phyloP scores from a whole-genome alignment of 2,329 filamentous ascomycete genomes.

The Aureobasidium sp. region DNA sequence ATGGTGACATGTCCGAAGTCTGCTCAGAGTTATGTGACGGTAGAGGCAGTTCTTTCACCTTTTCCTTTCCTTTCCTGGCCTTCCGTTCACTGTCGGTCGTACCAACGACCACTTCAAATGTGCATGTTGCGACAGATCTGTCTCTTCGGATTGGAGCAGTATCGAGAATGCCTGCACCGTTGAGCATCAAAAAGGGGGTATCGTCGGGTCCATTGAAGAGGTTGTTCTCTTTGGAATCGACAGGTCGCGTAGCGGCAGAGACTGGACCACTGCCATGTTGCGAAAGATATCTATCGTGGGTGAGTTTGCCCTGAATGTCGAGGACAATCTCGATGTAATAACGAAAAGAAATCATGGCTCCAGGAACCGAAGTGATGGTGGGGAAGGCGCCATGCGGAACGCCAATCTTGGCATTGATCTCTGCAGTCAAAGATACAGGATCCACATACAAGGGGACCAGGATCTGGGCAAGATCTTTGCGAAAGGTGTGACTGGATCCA shows the following conservation, averaged over 20 bases:
- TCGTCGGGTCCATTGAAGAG: slow-evolving; percentile 12
- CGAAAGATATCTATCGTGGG: slow-evolving; percentile 49
- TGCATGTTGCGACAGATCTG: slow-evolving; percentile 81
- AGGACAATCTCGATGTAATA: slow-evolving; percentile 91
- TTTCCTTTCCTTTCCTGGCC: slow-evolving; percentile 33
- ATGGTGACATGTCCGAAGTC: not conserved
- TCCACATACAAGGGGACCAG: slow-evolving; percentile 85
- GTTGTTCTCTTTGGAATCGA: slow-evolving; percentile 1
- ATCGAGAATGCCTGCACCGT: slow-evolving; percentile 61
- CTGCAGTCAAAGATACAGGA: slow-evolving; percentile 65
- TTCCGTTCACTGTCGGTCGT: slow-evolving; percentile 64
- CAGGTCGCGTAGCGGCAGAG: not conserved
- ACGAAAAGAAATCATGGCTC: slow-evolving; percentile 89
- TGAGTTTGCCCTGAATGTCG: slow-evolving; percentile 80
- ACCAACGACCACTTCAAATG: slow-evolving; percentile 80
- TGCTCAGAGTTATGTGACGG: not conserved
- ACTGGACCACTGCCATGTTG: slow-evolving; percentile 7
- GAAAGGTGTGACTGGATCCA: slow-evolving; percentile 82
- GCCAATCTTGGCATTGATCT: slow-evolving; percentile 72
- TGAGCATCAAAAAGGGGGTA: slow-evolving; percentile 11
- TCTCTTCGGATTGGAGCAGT: slow-evolving; percentile 79
- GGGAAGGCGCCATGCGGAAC: slow-evolving; percentile 88
- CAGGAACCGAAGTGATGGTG: slow-evolving; percentile 80
- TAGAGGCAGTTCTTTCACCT: not conserved
- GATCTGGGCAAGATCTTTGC: slow-evolving; percentile 85